Evolutionary conservation across 768 basidiomycete species (phyloP), one percentile per base, ranked within the genome.

Genomic region (Strobilomyces echinocephalus): DNA sequence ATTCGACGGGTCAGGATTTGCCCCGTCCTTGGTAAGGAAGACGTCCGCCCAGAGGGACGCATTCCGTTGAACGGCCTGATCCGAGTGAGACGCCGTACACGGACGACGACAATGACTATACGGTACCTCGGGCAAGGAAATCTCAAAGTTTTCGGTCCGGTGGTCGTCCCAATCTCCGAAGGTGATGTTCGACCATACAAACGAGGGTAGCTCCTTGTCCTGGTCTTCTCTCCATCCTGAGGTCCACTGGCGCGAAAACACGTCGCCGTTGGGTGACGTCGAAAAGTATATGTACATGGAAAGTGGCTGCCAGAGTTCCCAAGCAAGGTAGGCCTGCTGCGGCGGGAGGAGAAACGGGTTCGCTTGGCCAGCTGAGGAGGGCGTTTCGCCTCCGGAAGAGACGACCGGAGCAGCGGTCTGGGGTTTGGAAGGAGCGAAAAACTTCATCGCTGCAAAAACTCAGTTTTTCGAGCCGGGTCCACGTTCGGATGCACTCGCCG

Each of bases 31-130:
- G 1, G 83, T 77, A 8, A 95, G 69, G 66, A 87, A 88, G 6
- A 93, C 76, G 61, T 95, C 89, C 15, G 87, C 87, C 87, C 88
- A 95, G 45, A 94, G 69, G 2, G 88, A 82, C 11, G 81, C 88
- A 64, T 95, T 95, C 52, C 75, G 76, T 63, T 88, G 76, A 11
- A 93, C 92, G 46, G 75, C 77, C 91, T 93, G 60, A 28, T 34
- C 46, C 21, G 21, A 38, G 33, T 66, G 56, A 39, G 41, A 46
- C 26, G 16, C 33, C 5, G 47, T 56, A 46, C 20, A 44, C 21
- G 33, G 10, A 49, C 39, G 44, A 50, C 30, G 42, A 30, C 8
- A 33, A 21, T 45, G 49, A 34, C 8, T 30, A 36, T 77, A 58
- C n/a, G n/a, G 24, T 66, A 91, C 91, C 71, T 79, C 69, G 1